Conservation (phyloP, 495 filamentous ascomycete species). For the Darksidea phi region DNA sequence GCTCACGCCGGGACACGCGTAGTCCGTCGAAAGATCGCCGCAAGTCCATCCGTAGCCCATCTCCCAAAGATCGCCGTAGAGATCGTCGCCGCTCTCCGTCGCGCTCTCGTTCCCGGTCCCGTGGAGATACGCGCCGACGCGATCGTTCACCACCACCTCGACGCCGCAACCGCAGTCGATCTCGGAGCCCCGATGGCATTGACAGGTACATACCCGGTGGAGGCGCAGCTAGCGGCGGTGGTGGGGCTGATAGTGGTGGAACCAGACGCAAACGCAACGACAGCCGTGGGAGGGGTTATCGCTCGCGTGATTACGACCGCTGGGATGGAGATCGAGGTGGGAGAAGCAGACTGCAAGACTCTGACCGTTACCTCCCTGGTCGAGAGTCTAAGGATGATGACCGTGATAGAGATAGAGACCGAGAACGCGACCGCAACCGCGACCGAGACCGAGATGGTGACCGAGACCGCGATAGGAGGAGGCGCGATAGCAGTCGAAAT, state of each 20-base stretch:
- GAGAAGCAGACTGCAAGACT: background rate
- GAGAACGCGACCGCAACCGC: background rate
- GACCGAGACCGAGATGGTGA: background rate
- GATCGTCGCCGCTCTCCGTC: background rate
- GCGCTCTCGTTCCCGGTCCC: background rate
- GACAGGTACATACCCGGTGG: conserved; percentile 24
- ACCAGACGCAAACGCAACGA: conserved; percentile 21
- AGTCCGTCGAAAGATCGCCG: conserved; percentile 26
- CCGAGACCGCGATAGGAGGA: conserved; percentile 16
- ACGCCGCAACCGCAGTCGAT: conserved; percentile 12
- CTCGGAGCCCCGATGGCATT: conserved; percentile 22
- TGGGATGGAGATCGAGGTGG: background rate
- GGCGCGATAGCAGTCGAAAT: conserved; percentile 1
- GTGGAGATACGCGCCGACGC: background rate
- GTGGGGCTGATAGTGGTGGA: conserved; percentile 11
- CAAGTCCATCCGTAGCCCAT: conserved; percentile 12
- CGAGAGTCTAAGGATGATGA: conserved; percentile 1
- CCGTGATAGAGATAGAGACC: background rate
- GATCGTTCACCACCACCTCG: background rate
- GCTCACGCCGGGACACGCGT: conserved; percentile 34
- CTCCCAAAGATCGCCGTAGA: conserved; percentile 9
- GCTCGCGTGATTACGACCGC: background rate
- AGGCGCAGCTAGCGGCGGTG: background rate
- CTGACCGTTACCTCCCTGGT: conserved; percentile 20
- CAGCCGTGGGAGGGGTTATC: conserved; percentile 21